Percentiles rank a stretch among this genome's conserved stretches.
These are phyloP conservation scores for Lyophyllum decastes DNA, from an alignment of 768 basidiomycete species.

Conservation along the genomic window DNA sequence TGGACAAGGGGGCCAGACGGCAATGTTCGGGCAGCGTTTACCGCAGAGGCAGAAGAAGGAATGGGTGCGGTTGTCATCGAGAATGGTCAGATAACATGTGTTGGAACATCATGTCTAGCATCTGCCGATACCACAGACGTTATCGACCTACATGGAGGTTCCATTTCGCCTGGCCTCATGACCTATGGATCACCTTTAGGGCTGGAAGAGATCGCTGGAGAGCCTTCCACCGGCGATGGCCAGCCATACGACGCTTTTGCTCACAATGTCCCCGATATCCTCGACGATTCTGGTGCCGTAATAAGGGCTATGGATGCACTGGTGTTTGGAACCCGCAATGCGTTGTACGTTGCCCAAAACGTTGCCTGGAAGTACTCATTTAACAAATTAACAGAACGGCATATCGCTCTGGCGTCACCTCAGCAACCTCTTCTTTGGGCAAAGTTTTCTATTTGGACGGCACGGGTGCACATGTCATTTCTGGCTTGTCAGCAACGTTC, in stretches of 20 bases:
- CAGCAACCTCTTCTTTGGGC: slow-evolving; percentile 52
- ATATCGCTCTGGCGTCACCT: slow-evolving; percentile 66
- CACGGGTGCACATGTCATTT: slow-evolving; percentile 44
- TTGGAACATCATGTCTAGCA: slow-evolving; percentile 36
- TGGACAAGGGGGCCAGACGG: slow-evolving; percentile 36
- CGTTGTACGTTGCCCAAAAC: slow-evolving; percentile 53
- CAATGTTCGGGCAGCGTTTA: slow-evolving; percentile 31
- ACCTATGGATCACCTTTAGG: slow-evolving; percentile 72
- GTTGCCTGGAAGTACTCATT: neutral
- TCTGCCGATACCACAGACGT: slow-evolving; percentile 22
- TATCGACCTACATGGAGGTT: slow-evolving; percentile 72
- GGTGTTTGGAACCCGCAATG: slow-evolving; percentile 70
- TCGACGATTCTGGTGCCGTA: slow-evolving; percentile 54
- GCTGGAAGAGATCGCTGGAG: slow-evolving; percentile 70
- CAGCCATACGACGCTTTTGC: slow-evolving; percentile 57
- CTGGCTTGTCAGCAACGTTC: slow-evolving; percentile 65
- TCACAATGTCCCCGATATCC: slow-evolving; percentile 38
- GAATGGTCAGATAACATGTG: slow-evolving; percentile 56
- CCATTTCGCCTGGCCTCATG: slow-evolving; percentile 66
- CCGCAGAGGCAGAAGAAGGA: slow-evolving; percentile 20
- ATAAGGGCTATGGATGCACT: slow-evolving; percentile 71
- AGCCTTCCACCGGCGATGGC: slow-evolving; percentile 69
- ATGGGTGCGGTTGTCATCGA: slow-evolving; percentile 42
- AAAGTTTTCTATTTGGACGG: slow-evolving; percentile 42
- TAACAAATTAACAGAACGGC: slow-evolving; percentile 46